Evolutionary conservation across 2,329 filamentous ascomycete species (phyloP), one percentile per base, ranked within the genome.

Genomic region (Fusarium oxysporum): DNA sequence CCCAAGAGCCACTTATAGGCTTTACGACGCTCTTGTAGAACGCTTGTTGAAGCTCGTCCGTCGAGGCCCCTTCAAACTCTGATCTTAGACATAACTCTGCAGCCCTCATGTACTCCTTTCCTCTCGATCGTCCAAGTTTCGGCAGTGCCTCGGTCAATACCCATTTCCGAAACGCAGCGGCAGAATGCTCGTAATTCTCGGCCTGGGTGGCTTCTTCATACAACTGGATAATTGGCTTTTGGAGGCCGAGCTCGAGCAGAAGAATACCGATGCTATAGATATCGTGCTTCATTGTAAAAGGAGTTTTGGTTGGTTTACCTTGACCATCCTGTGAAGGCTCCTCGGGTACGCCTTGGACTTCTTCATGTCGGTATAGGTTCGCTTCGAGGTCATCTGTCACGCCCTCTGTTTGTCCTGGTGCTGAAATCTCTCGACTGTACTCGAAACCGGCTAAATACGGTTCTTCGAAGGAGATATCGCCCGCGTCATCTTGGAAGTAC

Each of bases 61-160:
- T 9, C 2, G 33, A 53, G 2, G 10, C 0, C 2, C 23, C 23
- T 4, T n/a, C 23, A n/a, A 40, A 13, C 0, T 28, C 33, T 2
- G 50, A 54, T 4, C 9, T 10, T 1, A 54, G 9, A 30, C 23
- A 54, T 28, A 40, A 5, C 23, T 30, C 23, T 7, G 33, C 2
- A 1, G 50, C 33, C 2, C 3, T 11, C 50, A 40, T 40, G 0
- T 54, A 54, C 19, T 40, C 50, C 3, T 40, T 54, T 21, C 50
- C 50, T 40, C 33, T 2, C 0, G 50, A 54, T 10, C 14, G 7
- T 16, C 50, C 33, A 16, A 54, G 23, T 3, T 28, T 54, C 5
- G 32, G 19, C 1, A 54, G 19, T 30, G 19, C 10, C 2, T 17
- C 5, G 14, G 9, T 40, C 0, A 30, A 6, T 30, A 54, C 16